These are phyloP conservation scores for Fusarium tuaranense DNA, from an alignment of 2,329 filamentous ascomycete genomes.

Conservation along the genomic window DNA sequence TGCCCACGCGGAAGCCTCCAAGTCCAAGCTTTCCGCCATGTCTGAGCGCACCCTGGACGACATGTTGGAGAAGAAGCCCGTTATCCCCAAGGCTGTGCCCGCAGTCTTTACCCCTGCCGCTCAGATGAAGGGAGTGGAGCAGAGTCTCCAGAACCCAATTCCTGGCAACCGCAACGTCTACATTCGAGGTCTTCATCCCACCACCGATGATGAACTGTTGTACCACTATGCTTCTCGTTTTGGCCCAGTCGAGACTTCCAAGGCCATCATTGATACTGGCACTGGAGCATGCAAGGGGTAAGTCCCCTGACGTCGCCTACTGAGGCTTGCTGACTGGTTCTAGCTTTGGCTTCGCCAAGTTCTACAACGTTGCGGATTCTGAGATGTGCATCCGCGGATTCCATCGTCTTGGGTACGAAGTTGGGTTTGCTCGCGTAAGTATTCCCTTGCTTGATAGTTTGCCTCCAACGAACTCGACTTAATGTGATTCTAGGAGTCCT, in stretches of 20 bases:
- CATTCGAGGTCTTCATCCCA: constrained; percentile 94
- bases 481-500: constrained; percentile 79
- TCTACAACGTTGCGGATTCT: constrained; percentile 86
- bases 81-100: constrained; percentile 88
- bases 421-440: constrained; percentile 91
- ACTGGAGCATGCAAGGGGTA: constrained; percentile 97
- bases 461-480: background rate
- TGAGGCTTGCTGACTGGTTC: constrained; percentile 16
- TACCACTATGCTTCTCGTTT: constrained; percentile 87
- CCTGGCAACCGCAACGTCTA: constrained; percentile 97
- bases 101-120: constrained; percentile 88
- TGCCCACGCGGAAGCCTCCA: constrained; percentile 56
- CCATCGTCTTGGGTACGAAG: constrained; percentile 94
- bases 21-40: constrained; percentile 54
- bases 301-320: constrained; percentile 43
- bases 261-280: constrained; percentile 96
- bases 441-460: constrained; percentile 43
- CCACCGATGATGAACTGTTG: constrained; percentile 92
- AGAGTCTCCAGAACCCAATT: constrained; percentile 92
- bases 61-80: constrained; percentile 79
- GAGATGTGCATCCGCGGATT: constrained; percentile 97
- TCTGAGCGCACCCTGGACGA: constrained; percentile 69
- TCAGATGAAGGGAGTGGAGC: constrained; percentile 89
- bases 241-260: constrained; percentile 94
- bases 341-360: constrained; percentile 98